Percentiles rank a stretch among this genome's conserved stretches.
Evolutionary conservation across 2,329 filamentous ascomycete genomes (phyloP).

Genomic region (Pestalotiopsis sp.): DNA sequence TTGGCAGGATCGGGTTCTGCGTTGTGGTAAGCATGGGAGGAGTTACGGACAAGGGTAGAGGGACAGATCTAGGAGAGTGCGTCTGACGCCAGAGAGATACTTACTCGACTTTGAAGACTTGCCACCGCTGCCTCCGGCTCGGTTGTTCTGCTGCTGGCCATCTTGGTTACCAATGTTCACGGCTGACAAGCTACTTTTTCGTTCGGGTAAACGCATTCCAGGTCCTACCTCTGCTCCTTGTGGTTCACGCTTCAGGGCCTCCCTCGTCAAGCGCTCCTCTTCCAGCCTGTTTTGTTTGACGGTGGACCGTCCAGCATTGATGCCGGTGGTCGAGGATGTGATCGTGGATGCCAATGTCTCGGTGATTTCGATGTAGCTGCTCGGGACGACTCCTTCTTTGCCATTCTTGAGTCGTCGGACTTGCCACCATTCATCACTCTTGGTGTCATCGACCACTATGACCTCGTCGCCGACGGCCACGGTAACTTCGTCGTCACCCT

Average conservation of each 20-base stretch:
- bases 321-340: conserved; percentile 43
- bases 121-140: conserved; percentile 48
- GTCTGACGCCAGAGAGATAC: conserved; percentile 34
- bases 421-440: conserved; percentile 99
- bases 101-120: conserved; percentile 72
- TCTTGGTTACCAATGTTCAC: conserved; percentile 67
- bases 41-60: too few relatives aligned
- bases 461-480: conserved; percentile 91
- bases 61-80: background rate
- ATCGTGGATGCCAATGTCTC: conserved; percentile 61
- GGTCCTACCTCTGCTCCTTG: conserved; percentile 75
- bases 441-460: conserved; percentile 82
- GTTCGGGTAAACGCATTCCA: conserved; percentile 74
- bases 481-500: conserved; percentile 94
- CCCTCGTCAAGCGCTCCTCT: conserved; percentile 81
- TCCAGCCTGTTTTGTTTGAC: conserved; percentile 80
- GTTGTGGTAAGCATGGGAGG: background rate
- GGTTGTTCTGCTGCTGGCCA: conserved; percentile 72
- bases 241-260: conserved; percentile 71
- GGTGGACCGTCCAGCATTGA: conserved; percentile 59
- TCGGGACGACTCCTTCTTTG: conserved; percentile 93
- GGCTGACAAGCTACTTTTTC: conserved; percentile 77
- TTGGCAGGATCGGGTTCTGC: conserved; percentile 81
- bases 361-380: conserved; percentile 91
- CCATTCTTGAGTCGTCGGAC: conserved; percentile 88